These are phyloP conservation scores for Globisporangium acanthophoron DNA, from an alignment of 352 stramenopile genomes.

Conservation along the genomic window DNA sequence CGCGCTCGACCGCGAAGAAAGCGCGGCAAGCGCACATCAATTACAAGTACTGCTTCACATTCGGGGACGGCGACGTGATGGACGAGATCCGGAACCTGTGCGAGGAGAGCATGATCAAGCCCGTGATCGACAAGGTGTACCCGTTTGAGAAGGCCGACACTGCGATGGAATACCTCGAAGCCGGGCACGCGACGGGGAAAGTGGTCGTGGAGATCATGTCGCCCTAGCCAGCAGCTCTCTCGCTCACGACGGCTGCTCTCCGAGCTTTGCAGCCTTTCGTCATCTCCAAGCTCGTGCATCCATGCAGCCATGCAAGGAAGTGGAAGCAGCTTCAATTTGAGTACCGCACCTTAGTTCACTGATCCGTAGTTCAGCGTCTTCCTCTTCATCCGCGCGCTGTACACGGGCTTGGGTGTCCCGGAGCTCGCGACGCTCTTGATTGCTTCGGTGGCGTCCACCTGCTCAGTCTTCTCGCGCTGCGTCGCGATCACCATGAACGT, in stretches of 20 bases:
- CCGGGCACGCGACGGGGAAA: constrained; percentile 36
- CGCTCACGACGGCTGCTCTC: no score
- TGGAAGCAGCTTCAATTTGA: not conserved
- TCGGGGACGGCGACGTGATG: constrained; percentile 22
- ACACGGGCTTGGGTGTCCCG: constrained; percentile 49
- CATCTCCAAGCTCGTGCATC: not conserved
- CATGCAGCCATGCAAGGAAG: not conserved
- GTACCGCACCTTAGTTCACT: constrained; percentile 5
- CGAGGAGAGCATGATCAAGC: constrained; percentile 20
- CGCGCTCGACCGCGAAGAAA: constrained; percentile 28
- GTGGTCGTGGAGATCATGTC: constrained; percentile 33
- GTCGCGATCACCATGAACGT: constrained; percentile 70
- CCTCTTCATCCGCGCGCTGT: constrained; percentile 51
- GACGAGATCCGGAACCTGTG: constrained; percentile 28
- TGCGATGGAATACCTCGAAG: constrained; percentile 38
- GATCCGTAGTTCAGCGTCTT: constrained; percentile 45
- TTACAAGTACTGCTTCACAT: constrained; percentile 34
- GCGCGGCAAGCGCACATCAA: constrained; percentile 28
- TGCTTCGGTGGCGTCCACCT: constrained; percentile 61
- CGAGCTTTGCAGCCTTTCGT: not conserved
- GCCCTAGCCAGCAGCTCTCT: not conserved
- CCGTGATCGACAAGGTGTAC: constrained; percentile 44
- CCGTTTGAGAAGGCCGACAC: constrained; percentile 38
- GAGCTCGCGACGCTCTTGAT: constrained; percentile 20
- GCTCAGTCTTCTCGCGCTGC: constrained; percentile 29